Percentiles rank a stretch among this genome's conserved stretches.
These are phyloP conservation scores for Cordyceps cateniannulata DNA, from an alignment of 2,329 filamentous ascomycete species.

Conservation along the genomic window DNA sequence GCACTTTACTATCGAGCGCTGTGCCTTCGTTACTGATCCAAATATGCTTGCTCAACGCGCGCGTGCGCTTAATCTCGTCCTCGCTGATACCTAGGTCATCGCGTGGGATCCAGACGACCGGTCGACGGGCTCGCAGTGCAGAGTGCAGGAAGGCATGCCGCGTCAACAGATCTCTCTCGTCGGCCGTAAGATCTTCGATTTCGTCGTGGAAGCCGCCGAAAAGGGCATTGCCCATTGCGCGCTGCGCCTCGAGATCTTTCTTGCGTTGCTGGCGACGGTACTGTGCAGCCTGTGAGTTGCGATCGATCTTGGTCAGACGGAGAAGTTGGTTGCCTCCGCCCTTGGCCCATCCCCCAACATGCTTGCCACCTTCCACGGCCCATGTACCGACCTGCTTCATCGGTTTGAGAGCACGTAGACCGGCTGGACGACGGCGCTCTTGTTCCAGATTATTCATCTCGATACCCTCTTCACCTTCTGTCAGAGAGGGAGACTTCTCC, in stretches of 20 bases:
- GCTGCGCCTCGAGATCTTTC: slow-evolving; percentile 66
- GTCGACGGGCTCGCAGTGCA: slow-evolving; percentile 75
- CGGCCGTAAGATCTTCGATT: slow-evolving; percentile 86
- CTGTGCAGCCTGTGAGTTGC: slow-evolving; percentile 34
- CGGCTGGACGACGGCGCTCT: slow-evolving; percentile 15
- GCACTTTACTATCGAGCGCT: slow-evolving; percentile 73
- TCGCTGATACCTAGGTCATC: slow-evolving; percentile 88
- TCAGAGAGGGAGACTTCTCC: slow-evolving; percentile 21
- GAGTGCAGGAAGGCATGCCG: slow-evolving; percentile 86
- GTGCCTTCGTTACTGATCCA: slow-evolving; percentile 95
- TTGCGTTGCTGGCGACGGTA: slow-evolving; percentile 43
- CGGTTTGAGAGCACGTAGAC: slow-evolving; percentile 32
- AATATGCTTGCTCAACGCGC: slow-evolving; percentile 68
- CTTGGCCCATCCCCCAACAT: slow-evolving; percentile 29
- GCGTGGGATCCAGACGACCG: slow-evolving; percentile 88
- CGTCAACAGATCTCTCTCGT: slow-evolving; percentile 79
- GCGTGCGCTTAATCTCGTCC: slow-evolving; percentile 78
- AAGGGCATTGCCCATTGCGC: slow-evolving; percentile 68
- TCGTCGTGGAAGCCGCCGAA: slow-evolving; percentile 87
- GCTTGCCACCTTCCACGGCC: slow-evolving; percentile 29
- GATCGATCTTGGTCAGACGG: slow-evolving; percentile 31
- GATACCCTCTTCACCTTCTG: slow-evolving; percentile 27
- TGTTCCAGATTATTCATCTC: slow-evolving; percentile 34
- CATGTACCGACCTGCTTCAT: slow-evolving; percentile 41
- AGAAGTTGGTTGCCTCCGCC: slow-evolving; percentile 43